Evolutionary conservation across 139 green algal genomes (phyloP), one percentile per base, ranked within the genome.

Genomic region (Chloropicon primus): DNA sequence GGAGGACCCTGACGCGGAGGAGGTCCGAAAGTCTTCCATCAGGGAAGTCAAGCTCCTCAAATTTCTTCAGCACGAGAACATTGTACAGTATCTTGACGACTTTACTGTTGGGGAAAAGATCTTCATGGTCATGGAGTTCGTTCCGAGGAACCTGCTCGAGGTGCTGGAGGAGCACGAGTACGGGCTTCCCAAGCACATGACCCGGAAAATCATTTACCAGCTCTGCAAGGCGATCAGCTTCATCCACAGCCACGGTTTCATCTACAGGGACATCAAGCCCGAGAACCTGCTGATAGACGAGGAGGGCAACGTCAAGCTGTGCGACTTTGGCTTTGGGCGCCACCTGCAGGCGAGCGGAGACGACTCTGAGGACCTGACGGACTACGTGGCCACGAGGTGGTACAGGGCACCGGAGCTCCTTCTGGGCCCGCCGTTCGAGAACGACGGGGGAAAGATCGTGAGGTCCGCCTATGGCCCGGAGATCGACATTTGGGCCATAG

Each of bases 341-440:
- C 81, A 81, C 74, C 17, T 85, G 22, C 73, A 82, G 29, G 26
- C 22, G 0, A 54, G 27, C 41, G 76, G 26, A 17, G 41, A 62
- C 10, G 41, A n/a, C n/a, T n/a, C 73, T 0, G 80, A 83, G 2
- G 71, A 74, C n/a, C 84, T 92, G 17, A 90, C 88, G 1, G 88
- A 92, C 77, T 92, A 92, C 75, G 88, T 92, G 24, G 88, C 88
- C 22, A 92, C 88, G 3, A 79, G 88, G 1, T 92, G 88, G 88
- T 92, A 92, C 79, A 83, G 86, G 22, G 88, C 88, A 22, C 88
- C 88, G 22, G 88, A 92, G 85, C 84, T 92, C 41, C 82, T 92
- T 53, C 79, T 92, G 72, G 88, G 88, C 2, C 84, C 84, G 10
- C 86, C 86, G 0, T 89, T 81, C 76, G 26, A 76, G 24, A 74